Evolutionary conservation across 2,329 filamentous ascomycete species (phyloP).

Genomic region (Corinectria fuckeliana): DNA sequence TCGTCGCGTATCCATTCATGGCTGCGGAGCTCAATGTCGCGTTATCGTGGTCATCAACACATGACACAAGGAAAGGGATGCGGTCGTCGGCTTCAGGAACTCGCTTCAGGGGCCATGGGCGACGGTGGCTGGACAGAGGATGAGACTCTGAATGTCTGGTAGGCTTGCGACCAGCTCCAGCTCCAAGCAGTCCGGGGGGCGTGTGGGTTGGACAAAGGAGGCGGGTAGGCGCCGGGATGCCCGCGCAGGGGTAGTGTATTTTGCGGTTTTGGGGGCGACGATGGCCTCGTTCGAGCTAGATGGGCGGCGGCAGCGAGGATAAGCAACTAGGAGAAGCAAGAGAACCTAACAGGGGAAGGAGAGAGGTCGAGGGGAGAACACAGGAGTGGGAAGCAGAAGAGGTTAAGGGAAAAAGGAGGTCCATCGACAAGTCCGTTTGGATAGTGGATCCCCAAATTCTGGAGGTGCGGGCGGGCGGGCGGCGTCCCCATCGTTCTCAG

Average conservation of each 20-base stretch:
- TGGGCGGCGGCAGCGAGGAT: not conserved
- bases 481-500: not conserved
- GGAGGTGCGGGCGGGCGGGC: conserved; percentile 16
- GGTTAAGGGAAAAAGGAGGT: conserved; percentile 35
- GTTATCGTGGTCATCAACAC: conserved; percentile 32
- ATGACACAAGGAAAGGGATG: conserved; percentile 22
- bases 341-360: conserved; percentile 14
- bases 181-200: not conserved
- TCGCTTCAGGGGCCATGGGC: conserved; percentile 27
- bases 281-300: not conserved
- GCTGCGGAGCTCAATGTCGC: conserved; percentile 27
- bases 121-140: conserved; percentile 22
- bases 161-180: not conserved
- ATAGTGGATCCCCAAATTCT: conserved; percentile 33
- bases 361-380: conserved; percentile 32
- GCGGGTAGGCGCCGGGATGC: conserved; percentile 13
- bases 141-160: conserved; percentile 6
- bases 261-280: conserved; percentile 1
- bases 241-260: not conserved
- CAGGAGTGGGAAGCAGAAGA: conserved; percentile 14
- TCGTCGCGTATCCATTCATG: conserved; percentile 51
- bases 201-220: conserved; percentile 10
- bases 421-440: conserved; percentile 27
- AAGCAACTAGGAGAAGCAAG: not conserved
- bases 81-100: conserved; percentile 16